Evolutionary conservation across 768 basidiomycete species (phyloP), one percentile per base, ranked within the genome.

Genomic region (Tricholoma matsutake): DNA sequence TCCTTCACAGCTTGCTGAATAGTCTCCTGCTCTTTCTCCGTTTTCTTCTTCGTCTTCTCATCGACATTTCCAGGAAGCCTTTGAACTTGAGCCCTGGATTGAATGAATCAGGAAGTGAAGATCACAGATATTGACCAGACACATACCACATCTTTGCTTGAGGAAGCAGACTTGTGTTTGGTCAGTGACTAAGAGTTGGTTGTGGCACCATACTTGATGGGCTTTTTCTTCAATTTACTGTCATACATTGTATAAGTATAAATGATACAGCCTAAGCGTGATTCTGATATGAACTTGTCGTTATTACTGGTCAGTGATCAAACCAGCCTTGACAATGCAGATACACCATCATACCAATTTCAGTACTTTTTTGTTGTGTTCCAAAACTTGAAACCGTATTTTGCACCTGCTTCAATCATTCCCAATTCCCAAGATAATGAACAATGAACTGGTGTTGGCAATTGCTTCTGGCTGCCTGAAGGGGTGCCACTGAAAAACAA

Each of bases 31-130:
- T 96, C 95, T 71, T 92, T 89, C 69, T 87, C 83, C 78, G 86
- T 76, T 74, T 91, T 91, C 78, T 94, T 88, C 68, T 79, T 81
- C 4, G 87, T 87, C 78, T 93, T 94, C 61, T 89, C 88, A 68
- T 96, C 94, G 1, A 92, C 66, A 29, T 77, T 72, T 6, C 76
- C 76, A 47, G 9, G 52, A n/a, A 18, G 45, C 29, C 34, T 63
- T 57, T 6, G 41, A 58, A 16, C 20, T 29, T 28, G 61, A 45
- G 7, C 31, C 25, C 54, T 41, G 25, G 25, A 29, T 14, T 11
- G 16, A 32, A 35, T 2, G 4, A 31, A 52, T 52, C 28, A 52
- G 29, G 28, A 31, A n/a, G 10, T n/a, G 29, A 25, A 31, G 16
- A 31, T 1, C 4, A 35, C 9, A 3, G 22, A 3, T 20, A n/a